These are phyloP conservation scores for Psidium friedrichsthalianum DNA, from an alignment of 345 rosid species.

Conservation along the genomic window DNA sequence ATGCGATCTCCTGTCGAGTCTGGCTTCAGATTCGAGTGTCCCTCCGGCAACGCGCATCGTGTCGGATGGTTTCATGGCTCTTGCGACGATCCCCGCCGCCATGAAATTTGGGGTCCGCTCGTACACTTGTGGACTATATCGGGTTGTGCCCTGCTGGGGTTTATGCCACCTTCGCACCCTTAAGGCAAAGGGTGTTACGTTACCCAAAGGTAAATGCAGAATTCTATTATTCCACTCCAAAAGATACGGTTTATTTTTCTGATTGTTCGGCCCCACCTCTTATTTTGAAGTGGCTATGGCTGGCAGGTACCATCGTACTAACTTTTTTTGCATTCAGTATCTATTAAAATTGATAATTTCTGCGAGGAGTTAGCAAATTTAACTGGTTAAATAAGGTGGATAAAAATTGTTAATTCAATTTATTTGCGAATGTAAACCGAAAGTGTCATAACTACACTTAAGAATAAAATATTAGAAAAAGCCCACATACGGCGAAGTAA, in stretches of 20 bases:
- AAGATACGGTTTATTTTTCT: background rate
- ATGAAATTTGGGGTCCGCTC: background rate
- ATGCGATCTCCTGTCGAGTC: background rate
- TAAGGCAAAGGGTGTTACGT: background rate
- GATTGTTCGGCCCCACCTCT: background rate
- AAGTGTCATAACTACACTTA: too few species aligned
- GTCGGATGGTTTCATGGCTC: constrained; percentile 3
- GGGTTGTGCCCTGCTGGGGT: constrained; percentile 1
- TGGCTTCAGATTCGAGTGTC: background rate
- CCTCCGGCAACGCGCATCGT: constrained; percentile 3
- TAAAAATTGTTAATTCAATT: background rate
- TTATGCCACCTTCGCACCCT: background rate
- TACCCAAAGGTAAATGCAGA: constrained; percentile 1
- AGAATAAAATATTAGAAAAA: too few species aligned
- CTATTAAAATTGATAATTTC: background rate
- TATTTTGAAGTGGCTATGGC: background rate
- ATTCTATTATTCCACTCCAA: background rate
- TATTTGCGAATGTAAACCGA: too few species aligned
- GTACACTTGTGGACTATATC: background rate
- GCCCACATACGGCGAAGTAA: background rate
- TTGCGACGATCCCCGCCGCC: background rate
- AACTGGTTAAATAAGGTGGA: background rate
- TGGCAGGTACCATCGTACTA: background rate
- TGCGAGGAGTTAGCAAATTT: background rate
- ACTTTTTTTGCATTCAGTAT: background rate